Base-by-base conservation (phyloP, 2,329 filamentous ascomycete species). In the Didymella pomorum region DNA sequence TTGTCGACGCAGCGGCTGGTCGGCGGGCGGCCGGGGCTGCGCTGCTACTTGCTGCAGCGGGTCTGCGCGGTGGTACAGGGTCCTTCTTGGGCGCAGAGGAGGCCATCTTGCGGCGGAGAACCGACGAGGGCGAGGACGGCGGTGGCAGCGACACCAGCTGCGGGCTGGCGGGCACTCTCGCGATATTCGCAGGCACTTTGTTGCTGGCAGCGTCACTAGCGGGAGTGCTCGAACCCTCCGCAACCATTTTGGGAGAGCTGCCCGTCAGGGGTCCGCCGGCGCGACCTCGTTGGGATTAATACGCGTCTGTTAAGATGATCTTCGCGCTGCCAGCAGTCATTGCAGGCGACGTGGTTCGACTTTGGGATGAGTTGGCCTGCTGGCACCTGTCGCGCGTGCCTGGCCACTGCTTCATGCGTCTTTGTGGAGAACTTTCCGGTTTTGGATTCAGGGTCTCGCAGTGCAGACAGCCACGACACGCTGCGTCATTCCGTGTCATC, bases 51-150 rank as follows among this genome's bases (percentile, higher is more conserved):
- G 61, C 54, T 3, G 67, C 54, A 7, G 67, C 58, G 2, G 71
- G 71, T 3, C 73, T 67, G 12, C 74, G 72, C 5, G 74, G 69
- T 11, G 50, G 50, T 14, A 53, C 50, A 23, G 72, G 45, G 20
- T 76, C 73, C 61, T 73, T 75, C 49, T 68, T 64, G 25, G 69
- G 60, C n/a, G 67, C 67, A 53, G 67, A 68, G 18, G 74, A 71
- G 48, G 73, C 69, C 72, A 74, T 76, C 55, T 69, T 75, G 58
- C 73, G 70, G 41, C 68, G 69, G 57, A 72, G 52, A 29, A 68
- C 63, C 31, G 70, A 67, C 26, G 72, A 65, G n/a, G 71, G 67
- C 53, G 71, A 65, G 6, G 69, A 64, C 42, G 68, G 64, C 21
- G 66, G 61, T 48, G 69, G 65, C 61, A 65, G 50, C 58, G 43